phyloP scores from a whole-genome alignment of 2,329 filamentous ascomycete genomes.

The Apiospora saccharicola region DNA sequence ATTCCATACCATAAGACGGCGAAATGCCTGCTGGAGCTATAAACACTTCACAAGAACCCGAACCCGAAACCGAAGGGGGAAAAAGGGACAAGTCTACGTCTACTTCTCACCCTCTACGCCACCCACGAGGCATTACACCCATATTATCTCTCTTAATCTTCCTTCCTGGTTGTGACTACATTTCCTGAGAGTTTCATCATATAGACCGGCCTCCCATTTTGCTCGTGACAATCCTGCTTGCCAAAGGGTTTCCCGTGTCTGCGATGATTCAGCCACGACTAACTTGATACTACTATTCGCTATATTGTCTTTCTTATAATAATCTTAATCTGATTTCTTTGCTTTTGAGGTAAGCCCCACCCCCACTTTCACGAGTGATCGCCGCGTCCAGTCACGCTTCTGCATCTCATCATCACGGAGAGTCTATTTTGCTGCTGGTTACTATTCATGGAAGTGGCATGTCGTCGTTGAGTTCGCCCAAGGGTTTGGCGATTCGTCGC shows the following conservation, averaged over 20 bases:
- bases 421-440: background rate
- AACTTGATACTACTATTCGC: background rate
- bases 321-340: conserved; percentile 14
- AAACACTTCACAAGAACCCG: conserved; percentile 7
- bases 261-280: conserved; percentile 16
- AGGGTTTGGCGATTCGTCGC: conserved; percentile 3
- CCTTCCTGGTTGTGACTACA: background rate
- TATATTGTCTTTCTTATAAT: conserved; percentile 18
- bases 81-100: background rate
- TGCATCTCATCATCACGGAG: conserved; percentile 3
- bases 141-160: background rate
- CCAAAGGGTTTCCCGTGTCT: background rate
- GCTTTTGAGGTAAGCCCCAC: conserved; percentile 20
- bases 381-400: background rate
- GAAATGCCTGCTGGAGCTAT: background rate
- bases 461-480: background rate
- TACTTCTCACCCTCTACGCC: background rate
- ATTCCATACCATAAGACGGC: background rate
- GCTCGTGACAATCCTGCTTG: background rate
- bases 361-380: conserved; percentile 16
- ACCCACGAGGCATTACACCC: background rate
- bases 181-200: conserved; percentile 11
- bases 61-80: background rate
- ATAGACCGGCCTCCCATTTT: background rate
- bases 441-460: conserved; percentile 6